phyloP scores from a whole-genome alignment of 768 basidiomycete species.

The Auricularia heimuer region DNA sequence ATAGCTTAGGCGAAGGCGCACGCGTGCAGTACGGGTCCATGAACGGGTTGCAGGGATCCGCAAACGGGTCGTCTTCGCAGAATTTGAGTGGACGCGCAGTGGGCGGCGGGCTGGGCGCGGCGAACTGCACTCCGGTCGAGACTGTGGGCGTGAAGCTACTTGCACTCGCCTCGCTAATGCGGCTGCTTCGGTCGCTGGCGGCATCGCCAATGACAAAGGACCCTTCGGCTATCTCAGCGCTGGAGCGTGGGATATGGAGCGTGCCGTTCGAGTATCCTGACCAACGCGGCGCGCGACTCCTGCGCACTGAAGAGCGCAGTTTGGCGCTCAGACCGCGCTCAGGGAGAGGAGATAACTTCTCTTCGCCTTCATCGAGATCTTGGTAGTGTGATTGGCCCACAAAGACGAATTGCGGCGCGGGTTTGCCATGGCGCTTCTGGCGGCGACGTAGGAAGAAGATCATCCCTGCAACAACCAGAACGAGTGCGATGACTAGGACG shows the following conservation, averaged over 20 bases:
- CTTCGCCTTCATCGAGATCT: background rate
- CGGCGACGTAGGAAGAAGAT: background rate
- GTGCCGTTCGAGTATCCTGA: background rate
- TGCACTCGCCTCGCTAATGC: background rate
- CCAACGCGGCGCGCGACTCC: background rate
- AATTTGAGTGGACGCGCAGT: background rate
- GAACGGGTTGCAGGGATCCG: background rate
- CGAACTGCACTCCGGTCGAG: background rate
- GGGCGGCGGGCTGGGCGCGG: background rate
- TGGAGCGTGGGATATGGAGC: background rate
- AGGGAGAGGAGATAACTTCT: background rate
- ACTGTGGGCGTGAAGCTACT: background rate
- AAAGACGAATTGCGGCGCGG: background rate
- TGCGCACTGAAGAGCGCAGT: background rate
- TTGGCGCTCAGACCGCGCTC: background rate
- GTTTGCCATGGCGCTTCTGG: background rate
- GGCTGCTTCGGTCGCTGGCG: background rate
- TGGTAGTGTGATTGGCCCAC: background rate
- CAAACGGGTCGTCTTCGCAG: background rate
- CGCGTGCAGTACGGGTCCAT: background rate
- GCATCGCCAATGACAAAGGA: background rate
- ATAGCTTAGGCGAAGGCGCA: background rate
- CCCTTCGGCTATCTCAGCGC: background rate
- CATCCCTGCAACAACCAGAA: background rate
- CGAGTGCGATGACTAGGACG: background rate